Evolutionary conservation across 306 rosid genomes (phyloP).

Genomic region (Lotus japonicus): DNA sequence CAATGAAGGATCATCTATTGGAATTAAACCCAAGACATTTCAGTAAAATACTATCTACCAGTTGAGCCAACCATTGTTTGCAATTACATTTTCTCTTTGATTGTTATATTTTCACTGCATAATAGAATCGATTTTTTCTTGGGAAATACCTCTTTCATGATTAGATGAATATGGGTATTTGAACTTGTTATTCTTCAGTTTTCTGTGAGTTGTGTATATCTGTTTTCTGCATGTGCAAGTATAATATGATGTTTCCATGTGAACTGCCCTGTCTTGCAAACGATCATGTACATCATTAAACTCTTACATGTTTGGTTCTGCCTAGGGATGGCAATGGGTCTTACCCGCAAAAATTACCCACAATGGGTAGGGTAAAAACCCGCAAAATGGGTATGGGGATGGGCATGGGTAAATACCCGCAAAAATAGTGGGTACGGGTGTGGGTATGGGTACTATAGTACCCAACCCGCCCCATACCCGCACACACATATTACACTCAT

Average conservation of each 20-base stretch:
- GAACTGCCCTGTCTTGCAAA: not conserved
- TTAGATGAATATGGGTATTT: not conserved
- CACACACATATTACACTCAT: too few species aligned
- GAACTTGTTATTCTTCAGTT: not conserved
- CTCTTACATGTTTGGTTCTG: not conserved
- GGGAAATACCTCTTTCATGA: conserved; percentile 5
- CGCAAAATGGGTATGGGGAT: too few species aligned
- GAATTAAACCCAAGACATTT: not conserved
- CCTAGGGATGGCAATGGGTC: too few species aligned
- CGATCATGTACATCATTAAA: not conserved
- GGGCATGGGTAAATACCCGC: too few species aligned
- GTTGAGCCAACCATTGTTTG: not conserved
- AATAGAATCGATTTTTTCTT: conserved; percentile 10
- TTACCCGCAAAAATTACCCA: too few species aligned
- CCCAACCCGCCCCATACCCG: too few species aligned
- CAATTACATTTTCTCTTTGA: not conserved
- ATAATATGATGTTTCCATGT: not conserved
- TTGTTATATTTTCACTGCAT: not conserved
- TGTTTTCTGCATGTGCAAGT: not conserved
- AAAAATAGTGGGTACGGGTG: too few species aligned
- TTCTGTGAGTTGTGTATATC: not conserved
- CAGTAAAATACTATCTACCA: not conserved
- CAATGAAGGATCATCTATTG: not conserved
- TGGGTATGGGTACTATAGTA: too few species aligned
- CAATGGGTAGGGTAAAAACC: too few species aligned